These are phyloP conservation scores for Piedraia hortae DNA, from an alignment of 2,329 filamentous ascomycete species.

Conservation along the genomic window DNA sequence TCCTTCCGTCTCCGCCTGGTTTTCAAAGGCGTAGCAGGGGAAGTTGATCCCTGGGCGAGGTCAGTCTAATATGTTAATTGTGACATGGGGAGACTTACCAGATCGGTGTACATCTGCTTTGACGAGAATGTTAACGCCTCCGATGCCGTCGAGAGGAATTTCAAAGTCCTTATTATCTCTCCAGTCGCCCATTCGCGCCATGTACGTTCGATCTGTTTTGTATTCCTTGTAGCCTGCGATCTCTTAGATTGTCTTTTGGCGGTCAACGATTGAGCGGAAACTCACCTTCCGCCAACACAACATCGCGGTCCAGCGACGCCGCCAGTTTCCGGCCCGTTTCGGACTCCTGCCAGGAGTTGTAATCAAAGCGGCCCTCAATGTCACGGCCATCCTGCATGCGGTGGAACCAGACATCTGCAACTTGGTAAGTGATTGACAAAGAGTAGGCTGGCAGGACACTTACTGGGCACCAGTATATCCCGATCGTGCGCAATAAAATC, in stretches of 20 bases:
- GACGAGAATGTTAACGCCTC: slow-evolving; percentile 88
- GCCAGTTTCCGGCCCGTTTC: slow-evolving; percentile 53
- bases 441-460: slow-evolving; percentile 17
- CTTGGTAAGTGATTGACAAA: not conserved
- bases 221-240: slow-evolving; percentile 64
- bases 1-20: slow-evolving; percentile 94
- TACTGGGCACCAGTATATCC: slow-evolving; percentile 87
- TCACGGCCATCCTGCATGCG: slow-evolving; percentile 50
- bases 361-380: slow-evolving; percentile 93
- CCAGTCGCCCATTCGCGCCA: slow-evolving; percentile 82
- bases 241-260: not conserved
- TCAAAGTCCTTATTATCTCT: slow-evolving; percentile 75
- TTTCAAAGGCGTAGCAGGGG: slow-evolving; percentile 86
- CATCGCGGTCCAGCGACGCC: slow-evolving; percentile 46
- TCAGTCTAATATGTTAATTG: not conserved
- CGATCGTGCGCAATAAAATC: slow-evolving; percentile 86
- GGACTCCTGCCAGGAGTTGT: slow-evolving; percentile 96
- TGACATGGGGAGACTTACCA: slow-evolving; percentile 26
- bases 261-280: not conserved
- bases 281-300: slow-evolving; percentile 64
- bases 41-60: slow-evolving; percentile 62
- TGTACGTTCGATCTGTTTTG: slow-evolving; percentile 67
- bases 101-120: slow-evolving; percentile 94
- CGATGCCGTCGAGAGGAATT: slow-evolving; percentile 79
- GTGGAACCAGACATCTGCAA: slow-evolving; percentile 88